Conservation (phyloP, 2,329 filamentous ascomycete species). For the Stagonosporopsis vannaccii region DNA sequence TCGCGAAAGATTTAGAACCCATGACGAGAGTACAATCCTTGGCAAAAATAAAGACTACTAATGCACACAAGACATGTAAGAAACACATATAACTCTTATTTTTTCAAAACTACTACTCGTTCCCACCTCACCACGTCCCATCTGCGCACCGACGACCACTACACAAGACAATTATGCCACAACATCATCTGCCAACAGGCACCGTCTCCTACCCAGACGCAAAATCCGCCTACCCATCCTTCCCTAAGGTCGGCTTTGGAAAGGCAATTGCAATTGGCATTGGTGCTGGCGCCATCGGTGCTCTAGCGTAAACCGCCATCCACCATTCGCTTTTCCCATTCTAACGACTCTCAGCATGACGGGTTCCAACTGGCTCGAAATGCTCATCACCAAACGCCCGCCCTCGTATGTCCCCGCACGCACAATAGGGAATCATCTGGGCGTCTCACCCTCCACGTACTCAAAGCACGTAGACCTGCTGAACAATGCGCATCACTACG, state of each 20-base stretch:
- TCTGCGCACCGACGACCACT: too few species aligned
- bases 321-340: conserved; percentile 14
- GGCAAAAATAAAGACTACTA: too few species aligned
- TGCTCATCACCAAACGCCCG: conserved; percentile 37
- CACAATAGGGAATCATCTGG: conserved; percentile 37
- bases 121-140: too few species aligned
- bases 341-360: conserved; percentile 33
- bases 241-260: conserved; percentile 28
- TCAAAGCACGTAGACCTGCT: conserved; percentile 29
- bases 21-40: too few species aligned
- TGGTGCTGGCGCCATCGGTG: too few species aligned
- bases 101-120: too few species aligned
- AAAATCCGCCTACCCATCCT: conserved; percentile 27
- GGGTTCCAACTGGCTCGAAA: conserved; percentile 38
- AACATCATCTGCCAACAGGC: conserved; percentile 21
- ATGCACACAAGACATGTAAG: too few species aligned
- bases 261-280: conserved; percentile 30
- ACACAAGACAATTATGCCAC: conserved; percentile 14
- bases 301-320: too few species aligned
- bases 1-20: too few species aligned
- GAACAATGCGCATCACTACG: conserved; percentile 39
- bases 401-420: conserved; percentile 43
- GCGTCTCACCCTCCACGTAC: conserved; percentile 23
- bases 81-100: too few species aligned
- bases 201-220: conserved; percentile 23